Percentiles rank a stretch among this genome's conserved stretches.
phyloP scores from a whole-genome alignment of 305 asterid species.

The Ajuga reptans region DNA sequence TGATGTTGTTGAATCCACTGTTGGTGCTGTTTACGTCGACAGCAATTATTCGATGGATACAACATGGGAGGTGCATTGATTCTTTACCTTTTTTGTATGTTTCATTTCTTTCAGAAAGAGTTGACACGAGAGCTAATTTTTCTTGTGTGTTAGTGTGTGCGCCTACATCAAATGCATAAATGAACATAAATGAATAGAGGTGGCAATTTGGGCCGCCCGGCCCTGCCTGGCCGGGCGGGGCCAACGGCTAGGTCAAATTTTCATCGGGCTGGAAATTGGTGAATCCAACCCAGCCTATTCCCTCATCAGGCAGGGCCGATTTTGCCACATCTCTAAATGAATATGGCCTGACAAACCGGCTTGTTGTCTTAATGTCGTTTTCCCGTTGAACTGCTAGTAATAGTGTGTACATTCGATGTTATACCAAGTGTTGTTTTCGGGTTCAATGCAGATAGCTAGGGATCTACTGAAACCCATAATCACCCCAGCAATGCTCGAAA shows the following conservation, averaged over 20 bases:
- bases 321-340: no score
- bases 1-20: conserved; percentile 75
- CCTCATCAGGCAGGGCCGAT: no score
- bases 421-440: neutral
- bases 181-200: neutral
- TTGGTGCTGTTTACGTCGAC: conserved; percentile 79
- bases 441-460: conserved; percentile 41
- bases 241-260: no score
- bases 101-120: neutral
- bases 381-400: neutral
- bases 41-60: conserved; percentile 58
- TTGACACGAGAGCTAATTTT: neutral
- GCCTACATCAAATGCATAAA: no score
- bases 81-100: neutral
- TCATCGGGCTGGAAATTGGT: no score
- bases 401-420: neutral
- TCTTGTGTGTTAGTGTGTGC: neutral
- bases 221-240: no score
- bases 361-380: neutral
- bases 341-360: neutral
- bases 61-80: conserved; percentile 61
- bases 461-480: conserved; percentile 58
- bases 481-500: conserved; percentile 55
- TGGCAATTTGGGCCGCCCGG: no score
- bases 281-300: no score